Base-by-base conservation (phyloP, 208 protist species). In the Porcisia hertigi region DNA sequence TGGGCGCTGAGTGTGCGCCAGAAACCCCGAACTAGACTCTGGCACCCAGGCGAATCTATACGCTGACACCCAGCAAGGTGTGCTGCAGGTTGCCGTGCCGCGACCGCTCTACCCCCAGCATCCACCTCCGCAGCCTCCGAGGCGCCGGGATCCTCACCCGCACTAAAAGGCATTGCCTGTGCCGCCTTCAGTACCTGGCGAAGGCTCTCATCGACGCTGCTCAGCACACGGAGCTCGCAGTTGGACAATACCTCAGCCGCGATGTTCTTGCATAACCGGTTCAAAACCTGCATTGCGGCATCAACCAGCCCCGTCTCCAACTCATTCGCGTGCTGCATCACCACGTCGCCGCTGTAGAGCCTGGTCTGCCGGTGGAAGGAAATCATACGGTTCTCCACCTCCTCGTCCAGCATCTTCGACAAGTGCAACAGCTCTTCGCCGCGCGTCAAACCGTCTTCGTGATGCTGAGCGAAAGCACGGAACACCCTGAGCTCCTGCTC, bases 341-440 rank as follows among this genome's bases (percentile, higher is more conserved):
- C 88, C 25, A 92, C 87, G 12, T 81, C 77, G 43, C 66, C 49
- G 47, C 80, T 82, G 87, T 96, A 97, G 58, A 96, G 80, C 75
- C 80, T 86, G 41, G 91, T 95, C 66, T 94, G 84, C 6, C 60
- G 55, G 30, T 75, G 70, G 79, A 88, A 96, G 25, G 87, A 74
- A 34, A 63, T 57, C 52, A 94, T 58, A 36, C 79, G 71, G 12
- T 69, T 75, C 25, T 84, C 83, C 73, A 94, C 90, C 60, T 88
- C 83, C 30, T 79, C 60, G 6, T 97, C 89, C 14, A 97, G 83
- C 4, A 83, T 66, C 69, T 79, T 67, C 11, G 85, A 85, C 43
- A 97, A 85, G 2, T 81, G 73, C 80, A 85, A 63, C 41, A 94
- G 73, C 83, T 92, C 85, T 55, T 93, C 88, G 23, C 91, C 92